Evolutionary conservation across 495 filamentous ascomycete species (phyloP), one percentile per base, ranked within the genome.

Genomic region (Rhizodiscina lignyota): DNA sequence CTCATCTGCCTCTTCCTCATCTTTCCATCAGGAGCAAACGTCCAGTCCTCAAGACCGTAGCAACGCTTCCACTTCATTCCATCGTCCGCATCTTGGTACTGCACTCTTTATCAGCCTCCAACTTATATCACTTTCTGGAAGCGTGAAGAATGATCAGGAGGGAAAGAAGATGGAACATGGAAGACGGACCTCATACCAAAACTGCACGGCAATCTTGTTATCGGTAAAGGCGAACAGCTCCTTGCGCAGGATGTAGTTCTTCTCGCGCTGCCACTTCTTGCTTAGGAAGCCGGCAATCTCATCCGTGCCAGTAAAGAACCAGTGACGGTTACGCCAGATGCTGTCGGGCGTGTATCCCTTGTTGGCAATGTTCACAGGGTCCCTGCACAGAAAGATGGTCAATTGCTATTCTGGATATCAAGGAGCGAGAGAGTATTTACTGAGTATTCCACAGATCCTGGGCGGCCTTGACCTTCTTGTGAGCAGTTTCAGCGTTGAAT

Each of bases 111-210:
- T n/a, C n/a, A n/a, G n/a, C n/a, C n/a, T n/a, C n/a, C n/a, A n/a
- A n/a, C n/a, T n/a, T n/a, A n/a, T n/a, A n/a, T n/a, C n/a, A n/a
- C n/a, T n/a, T n/a, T n/a, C n/a, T n/a, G n/a, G n/a, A n/a, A n/a
- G n/a, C n/a, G n/a, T n/a, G n/a, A n/a, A n/a, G n/a, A n/a, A n/a
- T n/a, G n/a, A n/a, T n/a, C n/a, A n/a, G n/a, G n/a, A n/a, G n/a
- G n/a, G n/a, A n/a, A n/a, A n/a, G n/a, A n/a, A n/a, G n/a, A n/a
- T n/a, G n/a, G n/a, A n/a, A n/a, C n/a, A n/a, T n/a, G n/a, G n/a
- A n/a, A n/a, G n/a, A n/a, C n/a, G n/a, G n/a, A n/a, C n/a, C n/a
- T 93, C 84, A 41, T 92, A 92, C 83, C 83, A 92, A 54, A 92
- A 92, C 55, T 91, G 79, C 27, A 89, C 83, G 1, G 80, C 82